Evolutionary conservation across 2,329 filamentous ascomycete genomes (phyloP).

Genomic region (Aspergillus persii): DNA sequence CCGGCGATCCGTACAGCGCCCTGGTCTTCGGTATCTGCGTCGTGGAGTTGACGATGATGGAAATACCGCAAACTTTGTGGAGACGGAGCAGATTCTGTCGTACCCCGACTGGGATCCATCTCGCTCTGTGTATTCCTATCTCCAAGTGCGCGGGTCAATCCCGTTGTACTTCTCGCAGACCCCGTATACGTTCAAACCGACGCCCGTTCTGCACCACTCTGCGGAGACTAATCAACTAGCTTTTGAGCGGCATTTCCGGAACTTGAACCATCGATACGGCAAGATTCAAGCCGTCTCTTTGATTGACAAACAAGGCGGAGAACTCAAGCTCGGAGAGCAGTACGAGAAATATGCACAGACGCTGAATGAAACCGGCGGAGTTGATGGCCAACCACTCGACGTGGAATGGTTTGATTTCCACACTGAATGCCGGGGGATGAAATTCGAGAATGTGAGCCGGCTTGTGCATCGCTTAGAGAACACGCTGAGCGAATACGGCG

Average conservation of each 20-base stretch:
- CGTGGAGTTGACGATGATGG: constrained; percentile 89
- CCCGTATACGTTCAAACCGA: constrained; percentile 87
- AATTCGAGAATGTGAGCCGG: constrained; percentile 87
- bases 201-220: constrained; percentile 78
- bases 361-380: constrained; percentile 62
- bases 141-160: constrained; percentile 87
- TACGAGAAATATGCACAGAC: constrained; percentile 68
- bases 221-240: constrained; percentile 73
- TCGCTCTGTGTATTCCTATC: constrained; percentile 71
- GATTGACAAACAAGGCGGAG: constrained; percentile 83
- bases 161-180: constrained; percentile 94
- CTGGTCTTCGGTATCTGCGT: constrained; percentile 84
- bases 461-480: constrained; percentile 69
- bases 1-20: constrained; percentile 79
- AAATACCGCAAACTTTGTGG: constrained; percentile 82
- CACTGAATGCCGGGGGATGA: constrained; percentile 88
- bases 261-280: constrained; percentile 69
- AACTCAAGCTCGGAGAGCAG: constrained; percentile 72
- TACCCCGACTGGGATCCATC: constrained; percentile 62
- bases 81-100: constrained; percentile 92
- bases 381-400: constrained; percentile 53
- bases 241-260: constrained; percentile 74
- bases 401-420: constrained; percentile 99
- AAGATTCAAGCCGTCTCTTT: constrained; percentile 75
- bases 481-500: constrained; percentile 68